Evolutionary conservation across 1,139 yeast genomes (phyloP).

Genomic region (Zygoascus meyerae): DNA sequence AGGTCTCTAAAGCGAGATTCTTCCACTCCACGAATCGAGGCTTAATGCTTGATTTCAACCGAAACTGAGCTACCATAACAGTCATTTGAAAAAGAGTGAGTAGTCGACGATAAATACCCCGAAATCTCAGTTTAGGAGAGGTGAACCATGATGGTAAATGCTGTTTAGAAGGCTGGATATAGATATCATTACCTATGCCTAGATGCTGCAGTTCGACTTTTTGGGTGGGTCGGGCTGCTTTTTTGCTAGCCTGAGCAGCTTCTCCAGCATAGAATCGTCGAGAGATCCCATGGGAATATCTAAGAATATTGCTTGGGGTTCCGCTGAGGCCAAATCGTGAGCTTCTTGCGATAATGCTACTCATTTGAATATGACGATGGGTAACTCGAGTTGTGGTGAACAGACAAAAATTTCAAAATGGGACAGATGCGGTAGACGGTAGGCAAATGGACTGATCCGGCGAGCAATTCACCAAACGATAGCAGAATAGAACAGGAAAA

Average conservation of each 20-base stretch:
- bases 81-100: constrained; percentile 57
- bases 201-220: constrained; percentile 11
- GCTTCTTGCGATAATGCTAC: too few species aligned
- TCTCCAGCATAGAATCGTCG: background rate
- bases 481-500: too few species aligned
- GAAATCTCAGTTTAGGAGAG: constrained; percentile 39
- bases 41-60: constrained; percentile 56
- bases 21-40: constrained; percentile 68
- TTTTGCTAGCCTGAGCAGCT: constrained; percentile 2
- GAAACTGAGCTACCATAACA: constrained; percentile 52
- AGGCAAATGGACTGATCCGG: too few species aligned
- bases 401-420: too few species aligned
- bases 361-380: too few species aligned
- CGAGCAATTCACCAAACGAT: too few species aligned
- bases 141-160: constrained; percentile 42
- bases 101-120: constrained; percentile 43
- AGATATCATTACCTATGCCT: constrained; percentile 20
- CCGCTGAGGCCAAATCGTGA: too few species aligned
- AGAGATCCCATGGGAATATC: background rate
- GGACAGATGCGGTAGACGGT: too few species aligned
- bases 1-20: constrained; percentile 62
- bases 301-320: too few species aligned
- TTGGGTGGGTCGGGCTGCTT: constrained; percentile 8
- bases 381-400: too few species aligned
- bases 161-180: constrained; percentile 44